phyloP scores from a whole-genome alignment of 257 asterid genomes.

The Solanum chiquidenum region DNA sequence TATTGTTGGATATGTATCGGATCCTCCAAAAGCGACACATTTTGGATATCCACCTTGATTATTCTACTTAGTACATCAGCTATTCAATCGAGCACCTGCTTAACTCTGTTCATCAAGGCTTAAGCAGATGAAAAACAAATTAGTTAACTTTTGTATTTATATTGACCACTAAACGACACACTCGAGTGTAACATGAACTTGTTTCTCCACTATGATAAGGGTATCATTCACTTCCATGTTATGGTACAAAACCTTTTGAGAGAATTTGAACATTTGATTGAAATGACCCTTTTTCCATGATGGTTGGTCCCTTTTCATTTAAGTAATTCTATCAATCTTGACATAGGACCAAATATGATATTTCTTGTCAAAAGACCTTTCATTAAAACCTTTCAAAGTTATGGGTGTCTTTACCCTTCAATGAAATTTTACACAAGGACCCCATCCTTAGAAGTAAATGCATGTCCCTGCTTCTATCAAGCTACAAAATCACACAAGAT shows the following conservation, averaged over 20 bases:
- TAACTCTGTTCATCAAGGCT: background rate
- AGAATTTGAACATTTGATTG: background rate
- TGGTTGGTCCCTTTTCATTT: conserved; percentile 3
- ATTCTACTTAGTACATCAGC: background rate
- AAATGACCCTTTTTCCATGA: background rate
- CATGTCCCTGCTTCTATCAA: background rate
- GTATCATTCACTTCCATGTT: background rate
- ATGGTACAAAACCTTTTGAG: background rate
- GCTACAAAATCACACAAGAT: background rate
- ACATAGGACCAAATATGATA: background rate
- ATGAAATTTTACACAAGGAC: background rate
- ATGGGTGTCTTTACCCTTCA: background rate
- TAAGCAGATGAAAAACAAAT: background rate
- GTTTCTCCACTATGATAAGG: background rate
- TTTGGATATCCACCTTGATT: background rate
- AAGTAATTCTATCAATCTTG: background rate
- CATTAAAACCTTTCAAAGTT: background rate
- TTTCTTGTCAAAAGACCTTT: background rate
- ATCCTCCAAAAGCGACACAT: background rate
- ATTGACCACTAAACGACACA: background rate
- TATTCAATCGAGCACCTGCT: background rate
- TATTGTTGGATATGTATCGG: accelerated
- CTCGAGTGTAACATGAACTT: background rate
- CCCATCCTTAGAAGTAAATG: background rate
- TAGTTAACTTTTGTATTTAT: background rate